These are phyloP conservation scores for Colletotrichum agaves DNA, from an alignment of 2,329 filamentous ascomycete species.

Conservation along the genomic window DNA sequence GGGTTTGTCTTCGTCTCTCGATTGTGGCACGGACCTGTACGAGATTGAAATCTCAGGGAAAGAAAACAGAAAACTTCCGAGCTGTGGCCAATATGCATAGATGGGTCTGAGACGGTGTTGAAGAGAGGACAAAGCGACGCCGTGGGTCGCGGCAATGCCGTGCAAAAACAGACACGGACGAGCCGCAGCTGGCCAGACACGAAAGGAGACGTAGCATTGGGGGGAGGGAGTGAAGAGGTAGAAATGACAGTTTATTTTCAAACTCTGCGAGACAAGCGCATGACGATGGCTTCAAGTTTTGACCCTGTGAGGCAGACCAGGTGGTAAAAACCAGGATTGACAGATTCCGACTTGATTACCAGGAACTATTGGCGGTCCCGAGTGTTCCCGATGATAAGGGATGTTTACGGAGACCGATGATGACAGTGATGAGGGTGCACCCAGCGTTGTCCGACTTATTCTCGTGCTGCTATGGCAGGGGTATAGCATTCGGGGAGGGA, in stretches of 20 bases:
- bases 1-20: too few relatives aligned
- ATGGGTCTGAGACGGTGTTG: conserved; percentile 10
- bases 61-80: conserved; percentile 8
- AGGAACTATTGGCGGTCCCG: conserved; percentile 3
- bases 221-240: conserved; percentile 1
- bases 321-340: conserved; percentile 1
- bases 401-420: conserved; percentile 9
- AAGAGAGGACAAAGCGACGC: conserved; percentile 24
- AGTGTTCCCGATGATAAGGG: conserved; percentile 23
- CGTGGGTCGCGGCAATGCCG: conserved; percentile 15
- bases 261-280: conserved; percentile 22
- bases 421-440: conserved; percentile 17
- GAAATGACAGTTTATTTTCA: conserved; percentile 19
- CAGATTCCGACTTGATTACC: conserved; percentile 17
- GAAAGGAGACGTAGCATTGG: conserved; percentile 12
- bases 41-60: background rate
- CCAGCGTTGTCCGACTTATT: conserved; percentile 28
- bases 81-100: conserved; percentile 17
- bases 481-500: conserved; percentile 1
- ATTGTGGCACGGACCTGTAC: too few relatives aligned
- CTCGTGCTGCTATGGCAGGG: conserved; percentile 6
- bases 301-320: background rate
- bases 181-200: conserved; percentile 17
- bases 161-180: conserved; percentile 17
- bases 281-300: conserved; percentile 36